Base-by-base conservation (phyloP, 1,284 basidiomycete species). In the Fomitiporia mediterranea region DNA sequence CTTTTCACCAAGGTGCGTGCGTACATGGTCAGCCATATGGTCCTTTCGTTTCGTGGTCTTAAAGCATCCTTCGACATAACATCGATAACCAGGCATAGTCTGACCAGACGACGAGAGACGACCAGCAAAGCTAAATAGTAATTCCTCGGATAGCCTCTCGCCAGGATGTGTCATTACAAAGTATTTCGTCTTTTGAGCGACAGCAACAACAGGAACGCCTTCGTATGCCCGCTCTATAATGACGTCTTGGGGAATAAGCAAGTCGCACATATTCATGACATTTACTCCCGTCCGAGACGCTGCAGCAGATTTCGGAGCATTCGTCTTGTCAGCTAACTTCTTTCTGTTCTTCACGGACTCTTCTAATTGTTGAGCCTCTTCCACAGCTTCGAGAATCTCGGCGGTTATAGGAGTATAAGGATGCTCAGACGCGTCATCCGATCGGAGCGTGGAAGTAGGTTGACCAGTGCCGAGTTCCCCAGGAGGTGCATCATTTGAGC, bases 21-120 rank as follows among this genome's bases (percentile, higher is more conserved):
- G 84, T 19, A 87, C 75, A 60, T 87, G 85, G 42, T 84, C 83
- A 39, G 85, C 67, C 61, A 87, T 87, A 61, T 87, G 84, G 64
- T 87, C 84, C 54, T 82, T 73, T 54, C 85, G 73, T 67, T 82
- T 86, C 70, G 86, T 86, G 40, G 69, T 74, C 65, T 86, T 84
- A 34, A 70, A 66, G 65, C 84, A 86, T 2, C 80, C 84, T 17
- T 70, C 62, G 37, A 86, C 70, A 63, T 86, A 86, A 62, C 84
- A 86, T 42, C 84, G 73, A 62, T 79, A 86, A 42, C 84, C 79
- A n/a, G 74, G 71, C 13, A 82, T 64, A 9, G 78, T 70, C 62
- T 80, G 77, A 6, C 85, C 85, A 38, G 71, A 69, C 15, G 70
- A 67, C 8, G 83, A 80, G 35, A 88, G 69, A 61, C 81, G 80